Evolutionary conservation across 2,329 filamentous ascomycete genomes (phyloP), one percentile per base, ranked within the genome.

Genomic region (Oidium heveae): DNA sequence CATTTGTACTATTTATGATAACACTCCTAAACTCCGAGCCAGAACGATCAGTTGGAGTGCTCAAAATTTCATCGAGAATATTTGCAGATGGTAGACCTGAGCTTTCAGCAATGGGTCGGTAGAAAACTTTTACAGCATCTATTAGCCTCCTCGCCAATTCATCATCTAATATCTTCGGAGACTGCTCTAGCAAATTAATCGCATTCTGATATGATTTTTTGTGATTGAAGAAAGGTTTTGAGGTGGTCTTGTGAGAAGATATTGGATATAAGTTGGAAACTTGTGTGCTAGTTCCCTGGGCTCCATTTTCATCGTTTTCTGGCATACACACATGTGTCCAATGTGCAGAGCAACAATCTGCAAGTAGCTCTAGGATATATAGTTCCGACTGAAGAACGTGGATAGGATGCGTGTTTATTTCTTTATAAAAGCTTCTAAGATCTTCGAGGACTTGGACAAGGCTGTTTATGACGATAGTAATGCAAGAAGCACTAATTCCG

Each of bases 341-440:
- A 62, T 79, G 73, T 54, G 74, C 72, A 53, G 73, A 71, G 60
- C 77, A 82, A 63, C 79, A 83, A 61, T 82, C 78, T 62, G 78
- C 76, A 37, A 79, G 70, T 44, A 83, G 68, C 51, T 74, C 72
- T 52, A 82, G 66, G n/a, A 82, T 68, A 60, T 79, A 82, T 51
- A 79, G 68, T 63, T 83, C 79, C 18, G 80, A 82, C 50, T 76
- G 70, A 34, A 82, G 67, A 53, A 83, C 70, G 61, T 80, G 75
- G 39, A 71, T 67, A 1, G 78, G 77, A 60, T 79, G 77, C 22
- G 68, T 66, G 49, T 71, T 65, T 55, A 75, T 67, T 24, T 58
- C 66, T 57, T 71, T 71, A 62, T 76, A 77, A 3, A 75, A 73
- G 52, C 72, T 72, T 32, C 70, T 68, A 41, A 81, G 69, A 39